These are phyloP conservation scores for Osmozyma mogii DNA, from an alignment of 805 yeast genomes.

Conservation along the genomic window DNA sequence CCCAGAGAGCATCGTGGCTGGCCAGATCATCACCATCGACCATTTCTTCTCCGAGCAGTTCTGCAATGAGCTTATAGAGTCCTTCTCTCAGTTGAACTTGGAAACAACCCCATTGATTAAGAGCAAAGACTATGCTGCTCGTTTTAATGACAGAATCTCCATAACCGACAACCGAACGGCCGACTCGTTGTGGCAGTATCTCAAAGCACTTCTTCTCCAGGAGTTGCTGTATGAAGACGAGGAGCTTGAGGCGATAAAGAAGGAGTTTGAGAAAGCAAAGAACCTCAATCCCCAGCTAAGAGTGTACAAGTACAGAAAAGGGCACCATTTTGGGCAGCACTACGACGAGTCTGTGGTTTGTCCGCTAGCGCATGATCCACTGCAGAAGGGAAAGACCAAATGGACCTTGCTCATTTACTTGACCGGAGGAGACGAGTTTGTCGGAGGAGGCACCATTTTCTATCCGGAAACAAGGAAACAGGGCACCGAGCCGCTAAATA, in stretches of 20 bases:
- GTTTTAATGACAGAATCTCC: conserved; percentile 46
- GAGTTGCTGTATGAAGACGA: conserved; percentile 23
- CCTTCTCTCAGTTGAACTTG: conserved; percentile 17
- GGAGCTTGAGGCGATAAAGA: conserved; percentile 14
- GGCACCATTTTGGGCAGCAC: conserved; percentile 54
- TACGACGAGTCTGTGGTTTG: conserved; percentile 49
- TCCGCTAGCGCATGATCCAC: conserved; percentile 15
- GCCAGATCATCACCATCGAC: conserved; percentile 34
- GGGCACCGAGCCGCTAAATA: conserved; percentile 19
- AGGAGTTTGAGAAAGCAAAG: conserved; percentile 29
- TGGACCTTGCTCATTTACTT: conserved; percentile 57
- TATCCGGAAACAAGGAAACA: conserved; percentile 25
- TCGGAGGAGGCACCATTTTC: conserved; percentile 56
- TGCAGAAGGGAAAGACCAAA: conserved; percentile 33
- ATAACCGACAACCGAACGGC: conserved; percentile 33
- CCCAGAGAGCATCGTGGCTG: conserved; percentile 18
- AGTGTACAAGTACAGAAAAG: conserved; percentile 45
- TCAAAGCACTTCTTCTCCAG: conserved; percentile 22
- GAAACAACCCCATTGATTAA: conserved; percentile 44
- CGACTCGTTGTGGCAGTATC: conserved; percentile 35
- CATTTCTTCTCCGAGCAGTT: conserved; percentile 29
- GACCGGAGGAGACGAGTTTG: conserved; percentile 47
- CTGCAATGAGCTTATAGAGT: conserved; percentile 32
- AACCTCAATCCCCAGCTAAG: conserved; percentile 52
- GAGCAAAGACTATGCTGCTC: conserved; percentile 46